Percentiles rank a stretch among this genome's conserved stretches.
phyloP scores from a whole-genome alignment of 495 filamentous ascomycete genomes.

The Wilcoxina mikolae region DNA sequence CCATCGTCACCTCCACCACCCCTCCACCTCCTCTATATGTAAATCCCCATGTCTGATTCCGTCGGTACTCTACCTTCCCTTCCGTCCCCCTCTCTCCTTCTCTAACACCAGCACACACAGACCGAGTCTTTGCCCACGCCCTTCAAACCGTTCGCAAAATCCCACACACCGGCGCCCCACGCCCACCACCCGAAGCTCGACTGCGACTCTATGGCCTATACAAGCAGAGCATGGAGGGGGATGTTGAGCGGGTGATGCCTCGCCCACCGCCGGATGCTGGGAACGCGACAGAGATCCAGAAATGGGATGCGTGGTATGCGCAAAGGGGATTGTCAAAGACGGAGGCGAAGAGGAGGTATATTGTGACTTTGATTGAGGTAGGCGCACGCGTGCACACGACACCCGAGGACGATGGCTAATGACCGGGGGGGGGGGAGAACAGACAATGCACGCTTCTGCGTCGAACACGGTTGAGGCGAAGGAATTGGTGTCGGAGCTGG shows the following conservation, averaged over 20 bases:
- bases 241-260: slow-evolving; percentile 85
- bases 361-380: slow-evolving; percentile 70
- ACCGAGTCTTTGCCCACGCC: slow-evolving; percentile 96
- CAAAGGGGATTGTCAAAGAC: slow-evolving; percentile 68
- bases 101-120: slow-evolving; percentile 32
- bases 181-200: slow-evolving; percentile 71
- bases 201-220: slow-evolving; percentile 92
- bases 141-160: slow-evolving; percentile 97
- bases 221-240: slow-evolving; percentile 96
- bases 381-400: not conserved
- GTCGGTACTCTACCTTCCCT: slow-evolving; percentile 15
- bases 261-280: slow-evolving; percentile 39
- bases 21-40: slow-evolving; percentile 1
- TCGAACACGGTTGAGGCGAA: slow-evolving; percentile 67
- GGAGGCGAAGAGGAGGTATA: slow-evolving; percentile 87
- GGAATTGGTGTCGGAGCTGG: slow-evolving; percentile 80
- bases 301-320: slow-evolving; percentile 83
- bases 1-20: too few relatives aligned
- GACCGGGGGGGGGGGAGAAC: not conserved
- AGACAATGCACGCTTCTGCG: slow-evolving; percentile 87
- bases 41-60: slow-evolving; percentile 21
- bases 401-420: not conserved
- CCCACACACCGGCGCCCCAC: slow-evolving; percentile 73
- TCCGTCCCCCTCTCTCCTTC: not conserved
- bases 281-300: slow-evolving; percentile 41